Evolutionary conservation across 805 yeast species (phyloP), one percentile per base, ranked within the genome.

Genomic region (Sungouiella thailandica): DNA sequence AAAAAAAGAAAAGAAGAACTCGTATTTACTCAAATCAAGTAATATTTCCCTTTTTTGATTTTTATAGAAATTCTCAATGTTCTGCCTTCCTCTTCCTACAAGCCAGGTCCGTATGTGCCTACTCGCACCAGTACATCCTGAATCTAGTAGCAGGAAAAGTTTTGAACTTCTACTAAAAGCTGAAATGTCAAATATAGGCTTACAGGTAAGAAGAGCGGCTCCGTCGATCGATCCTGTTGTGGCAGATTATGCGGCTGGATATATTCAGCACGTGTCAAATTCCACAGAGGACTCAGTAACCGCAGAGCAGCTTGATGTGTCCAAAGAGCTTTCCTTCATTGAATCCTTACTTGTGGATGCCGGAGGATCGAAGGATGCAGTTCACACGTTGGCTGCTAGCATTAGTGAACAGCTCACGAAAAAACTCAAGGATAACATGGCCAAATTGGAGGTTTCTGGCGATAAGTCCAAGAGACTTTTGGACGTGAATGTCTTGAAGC

Each of bases 241-340:
- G 13, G 72, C 81, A 1, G 93, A 88, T 41, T 93, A 93, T 55
- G 94, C 95, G 3, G 81, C 82, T 24, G 98, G 98, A 1, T 93
- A 89, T 50, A 82, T 87, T 35, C 80, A 82, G 39, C 89, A 88
- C 62, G 64, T 93, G 13, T 77, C 87, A n/a, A 69, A 67, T 32
- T 70, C 84, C 13, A 86, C 93, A 0, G 80, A 78, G 44, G 95
- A 88, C 57, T 78, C 88, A 19, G 93, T 85, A n/a, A 65, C 78
- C 17, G 80, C 93, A 25, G 83, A 79, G 47, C 80, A 75, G 45
- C 57, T 88, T 28, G 78, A 84, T 53, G 70, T 88, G 28, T 62
- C 72, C 2, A 57, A 67, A 12, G 97, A 90, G 56, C 70, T 90
- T 41, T 43, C 57, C 1, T 93, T 85, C 55, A 63, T 93, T 20